These are phyloP conservation scores for Ganoderma resinaceum DNA, from an alignment of 1,284 basidiomycete species.

Conservation along the genomic window DNA sequence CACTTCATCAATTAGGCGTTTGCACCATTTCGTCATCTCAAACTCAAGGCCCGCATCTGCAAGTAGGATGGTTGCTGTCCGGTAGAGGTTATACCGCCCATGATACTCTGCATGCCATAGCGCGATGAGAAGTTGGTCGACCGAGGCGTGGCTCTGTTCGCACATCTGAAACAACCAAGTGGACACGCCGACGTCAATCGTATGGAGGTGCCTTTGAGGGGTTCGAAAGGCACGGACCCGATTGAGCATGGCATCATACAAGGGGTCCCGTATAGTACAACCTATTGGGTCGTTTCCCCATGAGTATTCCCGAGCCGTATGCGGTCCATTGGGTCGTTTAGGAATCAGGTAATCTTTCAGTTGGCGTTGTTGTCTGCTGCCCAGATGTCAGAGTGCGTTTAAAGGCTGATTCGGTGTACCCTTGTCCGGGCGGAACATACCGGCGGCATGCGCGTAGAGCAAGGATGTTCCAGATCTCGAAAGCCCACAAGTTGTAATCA, in stretches of 20 bases:
- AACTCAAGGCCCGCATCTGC: conserved; percentile 81
- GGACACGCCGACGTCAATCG: not conserved
- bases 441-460: conserved; percentile 70
- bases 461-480: conserved; percentile 78
- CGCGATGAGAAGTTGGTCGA: conserved; percentile 71
- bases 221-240: conserved; percentile 49
- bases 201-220: not conserved
- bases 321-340: conserved; percentile 55
- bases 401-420: no score
- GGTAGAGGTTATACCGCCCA: conserved; percentile 67
- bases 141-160: conserved; percentile 65
- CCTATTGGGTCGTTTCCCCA: conserved; percentile 40
- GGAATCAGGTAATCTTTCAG: conserved; percentile 70
- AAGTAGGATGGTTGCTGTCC: conserved; percentile 70
- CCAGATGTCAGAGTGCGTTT: not conserved
- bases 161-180: conserved; percentile 40
- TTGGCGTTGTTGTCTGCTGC: conserved; percentile 66
- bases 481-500: conserved; percentile 74
- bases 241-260: conserved; percentile 69
- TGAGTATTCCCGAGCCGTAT: conserved; percentile 62
- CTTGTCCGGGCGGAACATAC: conserved; percentile 45
- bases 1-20: conserved; percentile 72
- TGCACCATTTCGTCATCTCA: conserved; percentile 71
- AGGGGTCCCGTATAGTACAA: conserved; percentile 63
- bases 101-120: conserved; percentile 84